Conservation (phyloP, 345 rosid species). For the Bretschneidera sinensis region DNA sequence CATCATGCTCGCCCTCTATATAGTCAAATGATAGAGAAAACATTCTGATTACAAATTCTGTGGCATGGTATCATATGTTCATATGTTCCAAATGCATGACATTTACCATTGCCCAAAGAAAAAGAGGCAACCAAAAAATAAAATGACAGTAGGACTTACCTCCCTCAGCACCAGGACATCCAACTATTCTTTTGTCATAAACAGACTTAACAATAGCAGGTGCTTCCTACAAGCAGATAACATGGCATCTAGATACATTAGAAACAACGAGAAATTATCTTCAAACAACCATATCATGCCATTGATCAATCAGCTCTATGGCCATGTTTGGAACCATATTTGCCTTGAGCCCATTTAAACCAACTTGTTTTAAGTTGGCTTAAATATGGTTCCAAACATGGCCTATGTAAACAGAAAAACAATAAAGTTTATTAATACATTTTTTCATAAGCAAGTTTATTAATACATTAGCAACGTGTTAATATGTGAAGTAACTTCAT, state of each 20-base stretch:
- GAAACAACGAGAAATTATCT: background rate
- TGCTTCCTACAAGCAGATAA: slow-evolving; percentile 29
- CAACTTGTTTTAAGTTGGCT: no score
- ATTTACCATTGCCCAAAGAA: background rate
- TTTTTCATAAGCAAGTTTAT: no score
- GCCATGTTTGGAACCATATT: no score
- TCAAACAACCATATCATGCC: background rate
- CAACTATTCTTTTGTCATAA: slow-evolving; percentile 54
- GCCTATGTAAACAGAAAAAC: background rate
- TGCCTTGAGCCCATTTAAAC: no score
- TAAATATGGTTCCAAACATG: no score
- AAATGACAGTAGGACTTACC: slow-evolving; percentile 25
- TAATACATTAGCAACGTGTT: no score
- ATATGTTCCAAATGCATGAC: background rate
- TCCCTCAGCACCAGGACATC: slow-evolving; percentile 68
- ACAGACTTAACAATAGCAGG: slow-evolving; percentile 51
- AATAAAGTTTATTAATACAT: no score
- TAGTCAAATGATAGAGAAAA: slow-evolving; percentile 1
- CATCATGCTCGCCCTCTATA: slow-evolving; percentile 93
- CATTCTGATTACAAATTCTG: background rate
- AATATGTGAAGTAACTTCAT: background rate
- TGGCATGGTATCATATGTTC: background rate
- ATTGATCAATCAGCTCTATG: background rate
- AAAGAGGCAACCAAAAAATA: background rate
- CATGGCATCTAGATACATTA: background rate